A percentile compares a stretch with the other conserved stretches of the same genome.
These are phyloP conservation scores for Aspergillus steynii DNA, from an alignment of 495 filamentous ascomycete species.

Conservation along the genomic window DNA sequence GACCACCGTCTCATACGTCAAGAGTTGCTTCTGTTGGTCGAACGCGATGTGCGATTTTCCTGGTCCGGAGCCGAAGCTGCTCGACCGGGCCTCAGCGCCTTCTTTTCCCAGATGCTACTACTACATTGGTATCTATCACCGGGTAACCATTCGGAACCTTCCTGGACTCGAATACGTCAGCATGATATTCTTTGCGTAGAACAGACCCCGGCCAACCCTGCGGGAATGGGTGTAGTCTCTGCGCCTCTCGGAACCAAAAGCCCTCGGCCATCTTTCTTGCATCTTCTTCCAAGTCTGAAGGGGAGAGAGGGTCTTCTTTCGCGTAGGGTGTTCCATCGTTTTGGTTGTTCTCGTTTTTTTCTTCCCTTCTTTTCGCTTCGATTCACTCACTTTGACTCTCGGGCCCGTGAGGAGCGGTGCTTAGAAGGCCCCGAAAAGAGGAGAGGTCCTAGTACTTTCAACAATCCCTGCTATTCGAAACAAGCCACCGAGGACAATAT, in stretches of 20 bases:
- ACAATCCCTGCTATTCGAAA: slow-evolving; percentile 6
- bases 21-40: slow-evolving; percentile 15
- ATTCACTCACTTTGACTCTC: slow-evolving; percentile 7
- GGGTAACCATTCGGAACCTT: slow-evolving; percentile 16
- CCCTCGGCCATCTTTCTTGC: neutral
- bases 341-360: slow-evolving; percentile 7
- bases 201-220: neutral
- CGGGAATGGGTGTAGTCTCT: neutral
- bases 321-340: slow-evolving; percentile 4
- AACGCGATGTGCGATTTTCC: slow-evolving; percentile 5
- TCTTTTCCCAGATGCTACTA: neutral
- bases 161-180: slow-evolving; percentile 37
- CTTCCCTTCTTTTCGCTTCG: neutral
- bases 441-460: neutral
- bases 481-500: slow-evolving; percentile 20
- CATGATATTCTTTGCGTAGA: slow-evolving; percentile 28
- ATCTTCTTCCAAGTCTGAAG: neutral
- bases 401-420: neutral
- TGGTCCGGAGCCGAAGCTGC: neutral
- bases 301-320: neutral
- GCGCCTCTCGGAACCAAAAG: slow-evolving; percentile 1
- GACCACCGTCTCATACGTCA: slow-evolving; percentile 29
- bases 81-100: neutral
- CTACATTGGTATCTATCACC: slow-evolving; percentile 1
- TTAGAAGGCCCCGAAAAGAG: neutral